These are phyloP conservation scores for Lavandula angustifolia DNA, from an alignment of 257 asterid species.

Conservation along the genomic window DNA sequence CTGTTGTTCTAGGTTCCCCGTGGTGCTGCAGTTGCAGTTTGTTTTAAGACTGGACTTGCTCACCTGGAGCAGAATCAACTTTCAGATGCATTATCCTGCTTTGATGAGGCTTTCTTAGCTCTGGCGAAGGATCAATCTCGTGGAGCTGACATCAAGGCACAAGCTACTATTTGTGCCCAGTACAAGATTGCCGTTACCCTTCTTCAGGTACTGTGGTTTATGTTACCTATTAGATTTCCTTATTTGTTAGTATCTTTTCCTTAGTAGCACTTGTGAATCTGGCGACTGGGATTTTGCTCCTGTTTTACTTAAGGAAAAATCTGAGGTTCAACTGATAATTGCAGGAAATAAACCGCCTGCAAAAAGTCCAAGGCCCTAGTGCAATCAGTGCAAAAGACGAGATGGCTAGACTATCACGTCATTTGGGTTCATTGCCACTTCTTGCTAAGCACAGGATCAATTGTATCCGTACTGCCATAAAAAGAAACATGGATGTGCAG, in stretches of 20 bases:
- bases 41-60: slow-evolving; percentile 94
- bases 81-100: slow-evolving; percentile 97
- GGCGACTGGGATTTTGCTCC: slow-evolving; percentile 2
- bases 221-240: slow-evolving; percentile 9
- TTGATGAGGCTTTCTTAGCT: slow-evolving; percentile 95
- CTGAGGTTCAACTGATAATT: slow-evolving; percentile 1
- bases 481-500: slow-evolving; percentile 97
- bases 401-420: slow-evolving; percentile 94
- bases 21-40: slow-evolving; percentile 91
- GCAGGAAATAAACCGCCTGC: slow-evolving; percentile 92
- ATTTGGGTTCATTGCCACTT: slow-evolving; percentile 94
- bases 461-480: slow-evolving; percentile 93
- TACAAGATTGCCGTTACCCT: slow-evolving; percentile 98
- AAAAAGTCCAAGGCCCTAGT: slow-evolving; percentile 93
- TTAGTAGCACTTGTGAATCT: neutral
- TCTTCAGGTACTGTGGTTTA: slow-evolving; percentile 68
- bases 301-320: neutral
- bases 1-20: slow-evolving; percentile 80
- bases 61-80: slow-evolving; percentile 99
- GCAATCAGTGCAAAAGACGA: slow-evolving; percentile 98
- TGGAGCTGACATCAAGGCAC: slow-evolving; percentile 98
- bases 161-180: slow-evolving; percentile 99
- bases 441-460: slow-evolving; percentile 94
- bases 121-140: slow-evolving; percentile 99
- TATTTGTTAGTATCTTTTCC: neutral